These are phyloP conservation scores for Pseudonitzschia delicatissima DNA, from an alignment of 108 stramenopile genomes.

Conservation along the genomic window DNA sequence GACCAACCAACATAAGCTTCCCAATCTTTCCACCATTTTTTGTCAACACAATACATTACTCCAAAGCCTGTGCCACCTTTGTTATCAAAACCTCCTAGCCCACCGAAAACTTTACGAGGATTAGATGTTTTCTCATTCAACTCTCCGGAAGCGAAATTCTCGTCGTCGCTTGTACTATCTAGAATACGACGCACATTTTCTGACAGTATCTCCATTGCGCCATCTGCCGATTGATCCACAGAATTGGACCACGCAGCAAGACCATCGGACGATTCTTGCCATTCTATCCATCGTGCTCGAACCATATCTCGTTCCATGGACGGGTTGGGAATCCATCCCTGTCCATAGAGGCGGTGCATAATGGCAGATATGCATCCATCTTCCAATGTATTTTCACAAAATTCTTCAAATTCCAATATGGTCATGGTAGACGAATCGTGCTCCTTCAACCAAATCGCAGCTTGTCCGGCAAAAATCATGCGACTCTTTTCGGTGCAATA, in stretches of 20 bases:
- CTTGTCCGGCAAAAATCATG: background rate
- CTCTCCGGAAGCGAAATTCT: background rate
- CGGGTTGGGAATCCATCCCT: constrained; percentile 59
- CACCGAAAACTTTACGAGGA: constrained; percentile 52
- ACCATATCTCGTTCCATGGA: constrained; percentile 62
- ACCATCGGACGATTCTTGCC: constrained; percentile 44
- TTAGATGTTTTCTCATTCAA: background rate
- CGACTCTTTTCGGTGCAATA: constrained; percentile 13
- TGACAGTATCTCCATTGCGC: constrained; percentile 20
- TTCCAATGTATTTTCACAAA: constrained; percentile 50
- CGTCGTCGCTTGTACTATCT: background rate
- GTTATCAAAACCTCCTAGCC: constrained; percentile 77
- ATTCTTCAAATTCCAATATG: constrained; percentile 42
- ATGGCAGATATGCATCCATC: constrained; percentile 55
- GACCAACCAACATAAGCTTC: constrained; percentile 71
- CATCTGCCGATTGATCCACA: constrained; percentile 24
- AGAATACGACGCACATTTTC: constrained; percentile 25
- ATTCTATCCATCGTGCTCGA: constrained; percentile 58
- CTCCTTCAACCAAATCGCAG: constrained; percentile 8
- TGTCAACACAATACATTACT: constrained; percentile 77
- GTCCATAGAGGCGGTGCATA: constrained; percentile 60
- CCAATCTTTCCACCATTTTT: constrained; percentile 83
- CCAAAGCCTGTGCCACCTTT: constrained; percentile 72
- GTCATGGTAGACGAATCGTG: constrained; percentile 22
- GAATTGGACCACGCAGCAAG: constrained; percentile 13